Evolutionary conservation across 495 filamentous ascomycete genomes (phyloP).

Genomic region (Parathielavia appendiculata): DNA sequence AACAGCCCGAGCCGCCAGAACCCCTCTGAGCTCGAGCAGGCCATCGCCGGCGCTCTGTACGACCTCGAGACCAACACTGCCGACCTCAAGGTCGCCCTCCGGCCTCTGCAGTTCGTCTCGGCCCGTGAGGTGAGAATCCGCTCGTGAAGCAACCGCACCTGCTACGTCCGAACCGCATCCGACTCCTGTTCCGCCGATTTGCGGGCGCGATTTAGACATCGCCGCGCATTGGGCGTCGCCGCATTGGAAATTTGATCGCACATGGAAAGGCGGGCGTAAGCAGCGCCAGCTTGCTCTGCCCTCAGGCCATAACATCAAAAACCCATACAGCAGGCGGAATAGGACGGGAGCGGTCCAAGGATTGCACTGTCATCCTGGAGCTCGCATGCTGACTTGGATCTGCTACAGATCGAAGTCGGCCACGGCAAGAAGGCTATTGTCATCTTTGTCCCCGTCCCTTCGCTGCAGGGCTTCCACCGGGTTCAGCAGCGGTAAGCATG

Average conservation of each 20-base stretch:
- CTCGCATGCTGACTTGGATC: slow-evolving; percentile 64
- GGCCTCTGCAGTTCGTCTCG: slow-evolving; percentile 94
- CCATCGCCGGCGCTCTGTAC: slow-evolving; percentile 89
- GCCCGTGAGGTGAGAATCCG: slow-evolving; percentile 88
- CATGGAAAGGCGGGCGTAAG: slow-evolving; percentile 27
- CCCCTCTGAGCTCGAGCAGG: slow-evolving; percentile 92
- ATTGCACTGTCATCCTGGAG: slow-evolving; percentile 49
- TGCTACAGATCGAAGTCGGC: slow-evolving; percentile 91
- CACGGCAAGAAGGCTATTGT: slow-evolving; percentile 99
- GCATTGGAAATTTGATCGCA: slow-evolving; percentile 33
- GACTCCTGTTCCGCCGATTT: slow-evolving; percentile 38
- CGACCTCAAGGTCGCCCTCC: slow-evolving; percentile 87
- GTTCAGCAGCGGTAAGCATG: slow-evolving; percentile 92
- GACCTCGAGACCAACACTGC: slow-evolving; percentile 97
- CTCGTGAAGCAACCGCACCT: slow-evolving; percentile 21
- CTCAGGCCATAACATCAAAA: slow-evolving; percentile 30
- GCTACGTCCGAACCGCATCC: slow-evolving; percentile 24
- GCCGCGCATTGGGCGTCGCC: slow-evolving; percentile 27
- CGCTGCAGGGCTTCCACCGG: slow-evolving; percentile 91
- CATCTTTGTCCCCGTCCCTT: slow-evolving; percentile 99
- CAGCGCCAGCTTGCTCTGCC: slow-evolving; percentile 14
- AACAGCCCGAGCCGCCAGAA: slow-evolving; percentile 91
- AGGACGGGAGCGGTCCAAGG: slow-evolving; percentile 67
- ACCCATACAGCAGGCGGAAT: slow-evolving; percentile 47
- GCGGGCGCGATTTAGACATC: slow-evolving; percentile 17